These are phyloP conservation scores for Paratinospora sagittata DNA, from an alignment of 164 flowering plant species.

Conservation along the genomic window DNA sequence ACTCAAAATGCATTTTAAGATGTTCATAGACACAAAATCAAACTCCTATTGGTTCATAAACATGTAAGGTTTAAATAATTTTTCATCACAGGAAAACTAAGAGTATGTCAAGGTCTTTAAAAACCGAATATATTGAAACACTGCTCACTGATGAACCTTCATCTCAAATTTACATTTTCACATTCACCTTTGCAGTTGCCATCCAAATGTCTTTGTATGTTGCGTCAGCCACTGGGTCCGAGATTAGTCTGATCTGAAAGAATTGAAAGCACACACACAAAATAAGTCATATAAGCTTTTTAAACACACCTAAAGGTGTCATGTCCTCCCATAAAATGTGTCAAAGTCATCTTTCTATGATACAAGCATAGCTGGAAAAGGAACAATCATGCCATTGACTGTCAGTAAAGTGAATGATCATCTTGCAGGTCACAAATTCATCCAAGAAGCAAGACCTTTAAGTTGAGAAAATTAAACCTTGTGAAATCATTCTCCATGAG, in stretches of 20 bases:
- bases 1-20: neutral
- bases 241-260: conserved; percentile 49
- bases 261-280: neutral
- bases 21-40: too few species aligned
- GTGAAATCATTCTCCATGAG: neutral
- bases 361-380: neutral
- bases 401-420: neutral
- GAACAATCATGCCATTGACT: neutral
- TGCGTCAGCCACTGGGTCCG: conserved; percentile 72
- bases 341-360: neutral
- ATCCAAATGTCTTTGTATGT: conserved; percentile 90
- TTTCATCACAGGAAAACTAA: too few species aligned
- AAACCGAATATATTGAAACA: neutral
- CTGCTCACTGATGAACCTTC: neutral
- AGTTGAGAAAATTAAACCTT: neutral
- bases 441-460: neutral
- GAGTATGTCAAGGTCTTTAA: too few species aligned
- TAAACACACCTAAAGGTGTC: neutral
- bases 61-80: too few species aligned
- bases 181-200: conserved; percentile 87
- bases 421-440: neutral
- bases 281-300: neutral
- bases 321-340: neutral
- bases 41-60: too few species aligned
- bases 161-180: neutral